Evolutionary conservation across 2,329 filamentous ascomycete species (phyloP).

Genomic region (Pseudonectria buxi): DNA sequence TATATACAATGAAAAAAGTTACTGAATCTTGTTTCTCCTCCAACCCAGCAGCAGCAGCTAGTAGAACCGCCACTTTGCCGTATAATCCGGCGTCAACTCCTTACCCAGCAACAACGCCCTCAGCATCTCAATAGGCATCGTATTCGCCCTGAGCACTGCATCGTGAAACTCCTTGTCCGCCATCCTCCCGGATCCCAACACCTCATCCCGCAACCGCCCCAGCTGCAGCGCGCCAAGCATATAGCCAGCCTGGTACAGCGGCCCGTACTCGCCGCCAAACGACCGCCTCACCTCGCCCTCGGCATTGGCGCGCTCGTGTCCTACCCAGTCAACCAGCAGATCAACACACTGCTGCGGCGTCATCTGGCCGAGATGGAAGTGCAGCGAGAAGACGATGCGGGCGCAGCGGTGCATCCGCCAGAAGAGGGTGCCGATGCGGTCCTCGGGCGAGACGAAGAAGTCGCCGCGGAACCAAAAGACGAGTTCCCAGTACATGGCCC

Average conservation of each 20-base stretch:
- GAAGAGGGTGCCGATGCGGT: conserved; percentile 52
- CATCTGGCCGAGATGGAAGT: conserved; percentile 51
- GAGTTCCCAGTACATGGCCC: conserved; percentile 57
- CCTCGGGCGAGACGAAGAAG: conserved; percentile 43
- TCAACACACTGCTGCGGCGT: conserved; percentile 49
- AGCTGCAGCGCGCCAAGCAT: conserved; percentile 54
- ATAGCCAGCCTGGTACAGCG: conserved; percentile 54
- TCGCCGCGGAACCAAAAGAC: conserved; percentile 47
- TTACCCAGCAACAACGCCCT: conserved; percentile 39
- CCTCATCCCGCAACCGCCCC: conserved; percentile 42
- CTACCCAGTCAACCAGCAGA: conserved; percentile 47
- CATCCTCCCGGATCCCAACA: conserved; percentile 31
- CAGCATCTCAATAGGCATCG: conserved; percentile 49
- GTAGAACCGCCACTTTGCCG: conserved; percentile 44
- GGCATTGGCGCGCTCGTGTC: conserved; percentile 52
- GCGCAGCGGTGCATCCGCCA: conserved; percentile 58
- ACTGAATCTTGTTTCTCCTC: no score
- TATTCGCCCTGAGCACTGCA: conserved; percentile 40
- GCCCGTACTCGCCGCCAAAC: conserved; percentile 48
- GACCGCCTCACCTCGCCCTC: conserved; percentile 54
- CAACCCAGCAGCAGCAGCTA: no score
- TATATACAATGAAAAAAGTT: no score
- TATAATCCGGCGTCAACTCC: conserved; percentile 36
- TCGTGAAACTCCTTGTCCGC: conserved; percentile 52
- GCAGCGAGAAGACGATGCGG: conserved; percentile 51